Evolutionary conservation across 345 rosid genomes (phyloP), one percentile per base, ranked within the genome.

Genomic region (Eucalyptus caleyi): DNA sequence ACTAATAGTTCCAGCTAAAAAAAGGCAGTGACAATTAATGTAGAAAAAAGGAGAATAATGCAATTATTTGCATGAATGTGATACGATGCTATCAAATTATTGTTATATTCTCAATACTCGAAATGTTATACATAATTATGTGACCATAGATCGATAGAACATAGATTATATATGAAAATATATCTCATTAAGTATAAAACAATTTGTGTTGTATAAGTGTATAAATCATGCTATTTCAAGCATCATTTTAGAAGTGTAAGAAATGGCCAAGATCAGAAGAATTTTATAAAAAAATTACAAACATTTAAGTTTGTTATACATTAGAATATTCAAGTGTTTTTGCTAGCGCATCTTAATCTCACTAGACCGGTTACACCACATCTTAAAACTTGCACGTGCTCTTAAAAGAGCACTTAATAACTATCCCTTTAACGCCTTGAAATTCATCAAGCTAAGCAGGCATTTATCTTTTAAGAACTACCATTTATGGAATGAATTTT

Each of bases 111-210:
- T 56, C 30, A 56, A 62, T 40, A 21, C 1, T 21, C 0, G 0
- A 37, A 11, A 21, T 37, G 0, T 23, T 40, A 40, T 11, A 11
- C 85, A 40, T 21, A 37, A 37, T 40, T 77, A 77, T 23, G 47
- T 14, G 27, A 77, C 0, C 2, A 2, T 3, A 77, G 12, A 6
- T 72, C 2, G 3, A 77, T 11, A 11, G 0, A 56, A 56, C 6
- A 62, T 30, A 30, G 32, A 1, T 62, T 62, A 3, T 27, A 13
- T 60, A 60, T 12, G 16, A 60, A 60, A 60, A 27, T 27, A 26
- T 26, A 11, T 26, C 2, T 2, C 2, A 0, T 26, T 27, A 60
- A 60, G 32, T 11, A 60, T 26, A 27, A 60, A 3, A 27, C 16
- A 27, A 26, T 60, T 26, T n/a, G 40, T 67, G 11, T 34, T 18